Base-by-base conservation (phyloP, 2,329 filamentous ascomycete species). In the Alternaria postmessia region DNA sequence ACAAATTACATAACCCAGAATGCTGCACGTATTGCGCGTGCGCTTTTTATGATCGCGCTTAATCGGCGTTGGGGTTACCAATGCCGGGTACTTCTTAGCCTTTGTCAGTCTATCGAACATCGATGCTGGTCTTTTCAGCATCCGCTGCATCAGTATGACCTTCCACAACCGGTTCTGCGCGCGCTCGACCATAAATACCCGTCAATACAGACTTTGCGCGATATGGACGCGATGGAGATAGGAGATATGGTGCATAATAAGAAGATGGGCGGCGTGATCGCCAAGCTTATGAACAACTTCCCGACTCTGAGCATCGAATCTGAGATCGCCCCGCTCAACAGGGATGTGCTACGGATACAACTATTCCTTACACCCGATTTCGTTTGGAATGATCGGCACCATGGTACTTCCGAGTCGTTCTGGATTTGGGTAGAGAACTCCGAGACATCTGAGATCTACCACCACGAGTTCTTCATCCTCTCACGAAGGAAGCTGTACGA, bases 351-450 rank as follows among this genome's bases (percentile, higher is more conserved):
- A 63, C 88, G 94, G n/a, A 93, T 99, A 72, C 90, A 91, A 73
- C 86, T 99, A 0, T 92, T 85, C 69, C 85, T 99, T 18, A 92
- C 90, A 2, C 93, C 95, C 0, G 94, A 98, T 52, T 99, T 99
- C 75, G 85, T 84, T 38, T 99, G 95, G 95, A 96, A 97, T 69
- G 94, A 98, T 68, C 89, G 91, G 47, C 87, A 97, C 60, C 94
- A 99, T 74, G 96, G 96, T 18, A 93, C 89, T 3, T 97, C 94
- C 0, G 95, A 99, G 74, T 94, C 94, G 4, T 99, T 96, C 81
- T 99, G 96, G 87, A 91, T 99, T 59, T 99, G 95, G 96, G 94
- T 99, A 3, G 95, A 99, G 78, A 97, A 98, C 75, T 97, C 94
- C 0, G 95, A 98, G 71, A 97, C 94, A 0, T 94, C 93, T 0